These are phyloP conservation scores for Sclerotinia trifoliorum DNA, from an alignment of 2,329 filamentous ascomycete species.

Conservation along the genomic window DNA sequence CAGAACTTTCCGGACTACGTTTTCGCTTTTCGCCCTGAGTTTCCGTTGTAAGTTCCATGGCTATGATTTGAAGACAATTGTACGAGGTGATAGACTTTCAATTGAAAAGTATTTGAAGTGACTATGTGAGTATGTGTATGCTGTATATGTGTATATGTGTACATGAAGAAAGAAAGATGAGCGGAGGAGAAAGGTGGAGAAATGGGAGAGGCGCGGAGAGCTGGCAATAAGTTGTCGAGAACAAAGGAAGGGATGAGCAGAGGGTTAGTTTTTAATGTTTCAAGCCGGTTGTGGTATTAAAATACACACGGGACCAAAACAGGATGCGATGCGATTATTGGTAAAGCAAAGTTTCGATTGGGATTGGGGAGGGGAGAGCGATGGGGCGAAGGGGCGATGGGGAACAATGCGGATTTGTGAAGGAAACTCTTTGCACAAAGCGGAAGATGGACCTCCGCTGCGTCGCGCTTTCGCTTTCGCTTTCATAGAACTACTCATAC, in stretches of 20 bases:
- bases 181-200: constrained; percentile 11
- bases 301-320: neutral
- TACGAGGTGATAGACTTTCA: neutral
- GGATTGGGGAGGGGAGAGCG: neutral
- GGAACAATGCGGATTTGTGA: neutral
- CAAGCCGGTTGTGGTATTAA: neutral
- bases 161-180: neutral
- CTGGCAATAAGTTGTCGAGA: neutral
- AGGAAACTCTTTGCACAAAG: constrained; percentile 6
- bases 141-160: no score
- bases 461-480: neutral
- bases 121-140: no score
- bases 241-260: neutral
- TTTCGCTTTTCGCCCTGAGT: constrained; percentile 32
- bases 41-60: neutral
- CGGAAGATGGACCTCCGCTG: constrained; percentile 2
- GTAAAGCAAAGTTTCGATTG: neutral
- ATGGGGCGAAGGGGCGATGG: no score
- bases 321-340: neutral
- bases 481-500: no score
- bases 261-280: neutral
- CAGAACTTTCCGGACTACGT: constrained; percentile 30
- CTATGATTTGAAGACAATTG: neutral
- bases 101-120: neutral
- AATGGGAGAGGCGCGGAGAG: constrained; percentile 14